Base-by-base conservation (phyloP, 331 rosid genomes). In the Saraca asoca region DNA sequence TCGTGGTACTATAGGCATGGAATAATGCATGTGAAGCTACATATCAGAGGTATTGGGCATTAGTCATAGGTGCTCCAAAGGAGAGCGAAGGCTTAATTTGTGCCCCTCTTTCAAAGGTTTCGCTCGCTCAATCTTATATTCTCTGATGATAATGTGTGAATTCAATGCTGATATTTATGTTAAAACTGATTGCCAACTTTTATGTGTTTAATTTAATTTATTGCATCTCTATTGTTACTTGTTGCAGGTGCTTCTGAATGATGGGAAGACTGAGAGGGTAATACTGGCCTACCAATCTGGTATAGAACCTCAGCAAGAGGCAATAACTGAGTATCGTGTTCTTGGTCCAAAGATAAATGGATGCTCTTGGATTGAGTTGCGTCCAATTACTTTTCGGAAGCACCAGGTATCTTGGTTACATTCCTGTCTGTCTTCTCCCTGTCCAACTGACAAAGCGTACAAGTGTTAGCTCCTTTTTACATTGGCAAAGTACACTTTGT, bases 231-330 rank as follows among this genome's bases (percentile, higher is more conserved):
- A 20, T 51, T 45, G 7, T 58, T 33, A 72, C 56, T 53, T 31
- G 49, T 62, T 75, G 43, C 73, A 93, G 96, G 96, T 90, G 69
- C 86, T 93, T 76, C 81, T 93, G 62, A 69, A 89, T 52, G 96
- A 92, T 78, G 96, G 96, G 75, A 93, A 93, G 86, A 85, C 96
- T 12, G 95, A 90, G 83, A 87, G 96, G 79, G 87, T 93, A 59
- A 82, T 90, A 60, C 68, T 93, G 80, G 91, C 98, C 51, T 73
- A 80, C 76, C 78, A 68, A 70, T 82, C 88, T 8, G 82, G 87
- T 65, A 78, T 93, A 49, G 95, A 93, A 72, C 80, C 95, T 72
- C 84, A 70, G 35, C 96, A 93, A 81, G 87, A 86, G 62, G 98
- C 98, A 5, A 68, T 90, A 58, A 93, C 98, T 31, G 95, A 93